Base-by-base conservation (phyloP, 1,284 basidiomycete species). In the Kalmanozyma brasiliensis region DNA sequence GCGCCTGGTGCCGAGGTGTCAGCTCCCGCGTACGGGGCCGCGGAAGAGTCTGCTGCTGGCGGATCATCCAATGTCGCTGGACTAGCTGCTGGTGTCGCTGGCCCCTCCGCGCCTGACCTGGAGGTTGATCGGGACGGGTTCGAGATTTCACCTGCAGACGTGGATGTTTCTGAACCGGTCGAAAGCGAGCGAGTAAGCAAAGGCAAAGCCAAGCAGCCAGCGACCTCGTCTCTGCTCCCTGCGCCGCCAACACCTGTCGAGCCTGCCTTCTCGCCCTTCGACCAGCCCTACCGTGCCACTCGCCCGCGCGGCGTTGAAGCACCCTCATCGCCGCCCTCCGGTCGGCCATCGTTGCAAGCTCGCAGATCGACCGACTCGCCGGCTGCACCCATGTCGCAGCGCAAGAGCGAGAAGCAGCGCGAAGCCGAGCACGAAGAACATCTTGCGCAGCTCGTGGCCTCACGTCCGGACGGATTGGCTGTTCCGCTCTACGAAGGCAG, bases 71-170 rank as follows among this genome's bases (percentile, higher is more conserved):
- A 46, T 24, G 24, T n/a, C 17, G 34, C 35, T 7, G 9, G 19
- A n/a, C n/a, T 26, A 22, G 45, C n/a, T 16, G 44, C 19, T 46
- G n/a, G 22, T 4, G 7, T 53, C 19, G 49, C 43, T 8, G 67
- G 56, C 14, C 69, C 73, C 2, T 63, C 73, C 2, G 73, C 69
- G 20, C 73, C 71, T 2, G 45, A 51, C 16, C 42, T 69, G 1
- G 57, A 66, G 13, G 42, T 65, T 5, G 76, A 76, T 37, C 53
- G 60, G 3, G 73, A 77, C 26, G 77, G 71, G 4, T 78, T 78
- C 42, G 70, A 76, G 51, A 22, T 63, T 8, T 34, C 45, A 1
- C 36, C 49, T 2, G 33, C n/a, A 1, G 35, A 29, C 4, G 35
- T 13, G 2, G 19, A 42, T 11, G 43, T 13, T 17, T 29, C 30